Base-by-base conservation (phyloP, 306 rosid species). In the Ochetophila trinervis region DNA sequence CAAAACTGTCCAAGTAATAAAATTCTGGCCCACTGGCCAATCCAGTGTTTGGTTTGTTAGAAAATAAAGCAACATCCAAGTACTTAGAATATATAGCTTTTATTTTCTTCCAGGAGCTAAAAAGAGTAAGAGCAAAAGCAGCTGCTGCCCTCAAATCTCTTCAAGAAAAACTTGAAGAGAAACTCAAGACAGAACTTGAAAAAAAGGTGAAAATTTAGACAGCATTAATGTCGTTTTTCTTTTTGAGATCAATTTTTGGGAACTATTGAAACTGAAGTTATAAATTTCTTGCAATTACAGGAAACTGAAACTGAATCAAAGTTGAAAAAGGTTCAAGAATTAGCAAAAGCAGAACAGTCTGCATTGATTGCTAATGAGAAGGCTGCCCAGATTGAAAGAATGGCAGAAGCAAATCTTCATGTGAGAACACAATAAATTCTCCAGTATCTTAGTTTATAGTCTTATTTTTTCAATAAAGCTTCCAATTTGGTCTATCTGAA, bases 91-190 rank as follows among this genome's bases (percentile, higher is more conserved):
- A 52, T 50, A 19, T 17, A 18, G 51, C 20, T 40, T 52, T 65
- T 63, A 27, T 16, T 74, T 19, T 56, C 49, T 65, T 62, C 12
- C 85, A 90, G 99, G 96, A 90, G 77, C 74, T 93, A 45, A 93
- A 87, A 70, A 84, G 97, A 77, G 99, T 90, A 62, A 81, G 80
- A 76, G 74, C 81, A 67, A 93, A 93, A 84, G 86, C 97, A 71
- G 91, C 87, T 65, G 86, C 79, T 76, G 95, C 96, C 62, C 87
- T 87, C 67, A 90, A 77, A 72, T 83, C 97, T 24, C 85, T 93
- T 76, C 79, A 90, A 69, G 96, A 90, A 74, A 90, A 84, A 74
- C 82, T 93, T 88, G 99, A 90, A 72, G 94, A 86, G 77, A 86
- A 84, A 75, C 70, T 79, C 70, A 84, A 78, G 69, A 76, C 44